Evolutionary conservation across 805 yeast genomes (phyloP), one percentile per base, ranked within the genome.

Genomic region (Nakazawaea pomicola): DNA sequence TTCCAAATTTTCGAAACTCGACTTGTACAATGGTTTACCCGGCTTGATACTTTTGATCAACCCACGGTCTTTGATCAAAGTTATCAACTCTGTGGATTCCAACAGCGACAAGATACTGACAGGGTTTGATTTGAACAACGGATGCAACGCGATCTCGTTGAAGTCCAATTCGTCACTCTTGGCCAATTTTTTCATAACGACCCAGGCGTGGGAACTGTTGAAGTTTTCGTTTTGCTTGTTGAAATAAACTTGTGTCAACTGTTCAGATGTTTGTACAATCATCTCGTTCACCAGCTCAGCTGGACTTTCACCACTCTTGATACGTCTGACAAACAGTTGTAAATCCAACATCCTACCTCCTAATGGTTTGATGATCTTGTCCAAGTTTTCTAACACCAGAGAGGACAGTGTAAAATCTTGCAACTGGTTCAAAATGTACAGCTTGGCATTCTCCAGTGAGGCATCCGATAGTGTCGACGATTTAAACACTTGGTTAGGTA

Each of bases 261-360:
- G 97, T 52, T 87, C 90, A 4, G 91, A 80, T 0, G 96, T 80
- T 60, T 89, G 96, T 19, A 70, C 71, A 4, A 88, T 74, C 83
- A 93, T 85, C 49, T 87, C 90, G 2, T 71, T 61, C 33, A 88
- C 63, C 0, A 98, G 97, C 38, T 74, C 83, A 8, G 63, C 52
- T 2, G 96, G 95, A 6, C 75, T 57, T 56, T 93, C 99, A 6
- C 99, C 99, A 1, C 91, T 78, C 51, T 80, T 80, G 14, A 93
- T 75, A 38, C 98, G 82, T 56, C 98, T 75, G 1, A 83, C 83
- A 61, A 87, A 89, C 21, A 91, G 82, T 60, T 93, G 96, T 38
- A 93, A 68, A 58, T 93, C 99, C 33, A 89, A 70, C 90, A 91
- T 84, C 47, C 99, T 78, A 30, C 99, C 99, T 16, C 99, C 99